These are phyloP conservation scores for Casuarina equisetifolia DNA, from an alignment of 306 rosid genomes.

Conservation along the genomic window DNA sequence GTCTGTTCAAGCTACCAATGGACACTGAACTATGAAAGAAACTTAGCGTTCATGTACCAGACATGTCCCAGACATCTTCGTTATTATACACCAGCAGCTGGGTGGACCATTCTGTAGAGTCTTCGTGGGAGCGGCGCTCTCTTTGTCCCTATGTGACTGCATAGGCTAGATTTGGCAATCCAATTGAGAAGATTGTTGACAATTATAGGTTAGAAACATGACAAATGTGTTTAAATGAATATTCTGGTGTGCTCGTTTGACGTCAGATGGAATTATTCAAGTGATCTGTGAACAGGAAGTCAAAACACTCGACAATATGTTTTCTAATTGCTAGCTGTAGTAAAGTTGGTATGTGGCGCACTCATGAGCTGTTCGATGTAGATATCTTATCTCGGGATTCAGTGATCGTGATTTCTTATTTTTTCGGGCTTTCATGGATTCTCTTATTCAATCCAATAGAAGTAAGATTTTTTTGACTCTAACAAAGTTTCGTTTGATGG, in stretches of 20 bases:
- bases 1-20: background rate
- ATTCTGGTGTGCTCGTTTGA: background rate
- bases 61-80: constrained; percentile 24
- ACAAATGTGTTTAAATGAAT: background rate
- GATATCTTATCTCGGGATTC: background rate
- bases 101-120: background rate
- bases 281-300: background rate
- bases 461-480: too few relatives aligned
- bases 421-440: too few relatives aligned
- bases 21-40: constrained; percentile 29
- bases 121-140: constrained; percentile 5
- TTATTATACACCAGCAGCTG: constrained; percentile 8
- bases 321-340: background rate
- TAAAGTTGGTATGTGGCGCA: background rate
- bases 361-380: background rate
- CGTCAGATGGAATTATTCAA: background rate
- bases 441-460: too few relatives aligned
- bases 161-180: background rate
- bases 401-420: too few relatives aligned
- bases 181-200: constrained; percentile 5
- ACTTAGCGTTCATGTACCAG: constrained; percentile 8
- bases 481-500: too few relatives aligned
- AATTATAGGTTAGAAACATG: background rate
- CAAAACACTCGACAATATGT: background rate
- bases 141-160: constrained; percentile 3